These are phyloP conservation scores for Mercurialis annua DNA, from an alignment of 345 rosid species.

Conservation along the genomic window DNA sequence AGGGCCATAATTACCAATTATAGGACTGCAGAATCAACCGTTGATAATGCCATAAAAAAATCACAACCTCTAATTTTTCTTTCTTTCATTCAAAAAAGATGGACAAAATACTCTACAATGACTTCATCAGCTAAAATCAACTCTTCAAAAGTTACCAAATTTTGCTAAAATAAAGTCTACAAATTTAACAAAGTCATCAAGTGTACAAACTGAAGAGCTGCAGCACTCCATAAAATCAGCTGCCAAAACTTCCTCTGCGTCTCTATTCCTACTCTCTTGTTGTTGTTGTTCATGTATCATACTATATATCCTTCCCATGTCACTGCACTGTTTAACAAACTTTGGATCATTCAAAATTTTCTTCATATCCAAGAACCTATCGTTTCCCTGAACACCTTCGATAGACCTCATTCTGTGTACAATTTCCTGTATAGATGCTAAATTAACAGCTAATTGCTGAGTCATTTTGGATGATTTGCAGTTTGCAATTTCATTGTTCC, in stretches of 20 bases:
- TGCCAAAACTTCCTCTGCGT: conserved; percentile 27
- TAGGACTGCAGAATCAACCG: too few relatives aligned
- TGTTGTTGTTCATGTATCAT: conserved; percentile 41
- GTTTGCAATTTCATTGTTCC: conserved; percentile 22
- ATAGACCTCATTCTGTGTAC: conserved; percentile 49
- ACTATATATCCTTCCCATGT: conserved; percentile 44
- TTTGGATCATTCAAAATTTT: conserved; percentile 43
- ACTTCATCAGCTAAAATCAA: neutral
- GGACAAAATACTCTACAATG: too few relatives aligned
- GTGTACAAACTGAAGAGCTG: conserved; percentile 35
- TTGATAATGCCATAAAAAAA: too few relatives aligned
- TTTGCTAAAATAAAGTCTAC: conserved; percentile 34
- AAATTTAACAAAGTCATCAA: conserved; percentile 54
- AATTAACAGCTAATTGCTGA: conserved; percentile 46
- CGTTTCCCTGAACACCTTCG: conserved; percentile 33
- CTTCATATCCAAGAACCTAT: conserved; percentile 37
- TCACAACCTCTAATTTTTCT: too few relatives aligned
- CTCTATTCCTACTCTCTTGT: conserved; percentile 25
- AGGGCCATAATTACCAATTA: too few relatives aligned
- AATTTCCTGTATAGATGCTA: conserved; percentile 40
- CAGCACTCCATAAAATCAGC: conserved; percentile 26
- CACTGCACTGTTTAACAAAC: conserved; percentile 46
- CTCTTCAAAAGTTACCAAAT: conserved; percentile 16
- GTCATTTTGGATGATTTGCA: conserved; percentile 33
- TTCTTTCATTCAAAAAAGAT: too few relatives aligned